Percentiles rank a stretch among this genome's conserved stretches.
These are phyloP conservation scores for Schizophyllum amplum DNA, from an alignment of 1,284 basidiomycete genomes.

Conservation along the genomic window DNA sequence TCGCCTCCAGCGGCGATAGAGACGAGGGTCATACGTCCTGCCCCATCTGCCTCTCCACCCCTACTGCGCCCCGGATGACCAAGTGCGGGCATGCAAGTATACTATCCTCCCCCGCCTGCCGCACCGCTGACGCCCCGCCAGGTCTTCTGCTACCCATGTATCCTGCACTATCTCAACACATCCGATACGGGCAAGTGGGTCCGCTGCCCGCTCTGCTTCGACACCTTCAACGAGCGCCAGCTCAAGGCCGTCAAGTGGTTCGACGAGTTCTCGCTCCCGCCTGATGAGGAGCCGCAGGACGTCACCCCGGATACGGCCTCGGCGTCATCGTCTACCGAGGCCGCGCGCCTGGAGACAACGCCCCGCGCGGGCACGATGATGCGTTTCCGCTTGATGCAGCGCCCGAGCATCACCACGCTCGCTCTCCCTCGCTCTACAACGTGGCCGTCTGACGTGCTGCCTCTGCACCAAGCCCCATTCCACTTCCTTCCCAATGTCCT, in stretches of 20 bases:
- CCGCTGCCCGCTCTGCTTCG: conserved; percentile 93
- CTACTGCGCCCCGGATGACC: conserved; percentile 92
- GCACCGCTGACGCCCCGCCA: conserved; percentile 22
- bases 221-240: conserved; percentile 85
- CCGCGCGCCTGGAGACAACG: conserved; percentile 27
- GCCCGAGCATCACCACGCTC: conserved; percentile 93
- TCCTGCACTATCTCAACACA: conserved; percentile 84
- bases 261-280: conserved; percentile 28
- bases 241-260: conserved; percentile 91
- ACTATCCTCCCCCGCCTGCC: conserved; percentile 10
- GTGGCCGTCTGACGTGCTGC: conserved; percentile 92
- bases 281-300: conserved; percentile 33
- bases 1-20: conserved; percentile 36
- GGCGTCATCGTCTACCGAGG: conserved; percentile 42
- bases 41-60: conserved; percentile 91
- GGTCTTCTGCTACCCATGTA: conserved; percentile 89
- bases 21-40: conserved; percentile 70
- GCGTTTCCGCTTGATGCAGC: conserved; percentile 85
- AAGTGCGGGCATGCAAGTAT: conserved; percentile 90
- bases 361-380: conserved; percentile 50
- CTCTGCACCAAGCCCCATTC: conserved; percentile 88
- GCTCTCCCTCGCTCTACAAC: conserved; percentile 86
- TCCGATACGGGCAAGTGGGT: conserved; percentile 77
- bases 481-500: conserved; percentile 93
- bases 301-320: conserved; percentile 30